Conservation (phyloP, 495 filamentous ascomycete species). For the Friedmanniomyces endolithicus region DNA sequence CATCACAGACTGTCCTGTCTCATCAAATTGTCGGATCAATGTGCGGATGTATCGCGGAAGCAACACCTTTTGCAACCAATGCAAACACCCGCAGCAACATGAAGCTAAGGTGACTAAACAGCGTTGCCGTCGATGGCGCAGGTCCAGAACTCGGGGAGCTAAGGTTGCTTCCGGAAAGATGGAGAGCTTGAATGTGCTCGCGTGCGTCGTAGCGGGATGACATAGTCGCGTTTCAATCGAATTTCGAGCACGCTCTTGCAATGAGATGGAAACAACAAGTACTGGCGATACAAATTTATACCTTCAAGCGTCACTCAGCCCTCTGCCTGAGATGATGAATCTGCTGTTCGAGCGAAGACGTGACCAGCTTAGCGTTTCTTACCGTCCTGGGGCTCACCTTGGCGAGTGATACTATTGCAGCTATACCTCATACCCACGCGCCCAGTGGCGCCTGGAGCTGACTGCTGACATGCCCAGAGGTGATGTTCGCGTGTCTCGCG, state of each 20-base stretch:
- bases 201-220: neutral
- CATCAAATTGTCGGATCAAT: neutral
- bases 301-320: neutral
- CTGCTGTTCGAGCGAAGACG: neutral
- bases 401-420: too few species aligned
- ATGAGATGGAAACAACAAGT: neutral
- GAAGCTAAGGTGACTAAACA: neutral
- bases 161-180: neutral
- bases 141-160: neutral
- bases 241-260: neutral
- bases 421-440: too few species aligned
- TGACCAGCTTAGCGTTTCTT: neutral
- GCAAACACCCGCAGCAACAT: neutral
- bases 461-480: too few species aligned
- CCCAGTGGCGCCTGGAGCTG: too few species aligned
- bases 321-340: neutral
- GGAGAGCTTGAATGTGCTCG: neutral
- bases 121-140: neutral
- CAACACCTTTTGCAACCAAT: neutral
- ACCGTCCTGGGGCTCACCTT: neutral
- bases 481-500: too few species aligned
- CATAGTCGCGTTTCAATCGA: neutral
- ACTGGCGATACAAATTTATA: too few species aligned
- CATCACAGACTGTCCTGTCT: too few species aligned
- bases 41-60: neutral